Evolutionary conservation across 208 protist species (phyloP).

Genomic region (Phytomonas sp.): DNA sequence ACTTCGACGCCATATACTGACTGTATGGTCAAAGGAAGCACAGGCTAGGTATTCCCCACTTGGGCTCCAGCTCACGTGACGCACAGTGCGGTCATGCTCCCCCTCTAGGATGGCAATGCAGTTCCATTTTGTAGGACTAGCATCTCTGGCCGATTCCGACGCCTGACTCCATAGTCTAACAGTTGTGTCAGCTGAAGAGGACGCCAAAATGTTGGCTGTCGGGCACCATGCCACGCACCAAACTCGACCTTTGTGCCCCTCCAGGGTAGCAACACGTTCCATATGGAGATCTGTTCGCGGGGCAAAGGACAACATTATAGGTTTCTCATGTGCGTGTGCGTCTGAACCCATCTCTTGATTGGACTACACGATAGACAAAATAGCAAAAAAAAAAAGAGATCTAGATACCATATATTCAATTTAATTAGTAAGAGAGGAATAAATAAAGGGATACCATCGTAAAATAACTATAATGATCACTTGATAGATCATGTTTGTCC

Average conservation of each 20-base stretch:
- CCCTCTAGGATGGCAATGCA: slow-evolving; percentile 52
- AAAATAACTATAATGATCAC: not conserved
- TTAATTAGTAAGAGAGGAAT: too few species aligned
- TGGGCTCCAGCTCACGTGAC: slow-evolving; percentile 79
- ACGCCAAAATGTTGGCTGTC: slow-evolving; percentile 53
- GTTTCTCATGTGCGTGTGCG: not conserved
- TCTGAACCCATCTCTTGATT: not conserved
- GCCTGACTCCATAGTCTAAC: slow-evolving; percentile 53
- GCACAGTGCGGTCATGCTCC: slow-evolving; percentile 69
- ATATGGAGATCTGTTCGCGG: slow-evolving; percentile 15
- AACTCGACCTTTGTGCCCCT: slow-evolving; percentile 64
- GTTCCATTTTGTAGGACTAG: slow-evolving; percentile 19
- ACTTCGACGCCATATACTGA: slow-evolving; percentile 54
- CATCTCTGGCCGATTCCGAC: not conserved
- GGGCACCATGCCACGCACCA: slow-evolving; percentile 85
- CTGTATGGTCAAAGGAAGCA: slow-evolving; percentile 78
- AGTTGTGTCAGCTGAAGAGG: slow-evolving; percentile 58
- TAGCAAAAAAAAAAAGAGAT: too few species aligned
- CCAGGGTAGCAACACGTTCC: slow-evolving; percentile 32
- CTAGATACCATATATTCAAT: too few species aligned
- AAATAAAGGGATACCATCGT: not conserved
- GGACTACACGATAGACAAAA: too few species aligned
- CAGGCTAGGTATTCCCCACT: slow-evolving; percentile 70
- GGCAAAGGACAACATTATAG: slow-evolving; percentile 14
- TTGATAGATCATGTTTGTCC: not conserved